These are phyloP conservation scores for Thelonectria rubi DNA, from an alignment of 2,329 filamentous ascomycete species.

Conservation along the genomic window DNA sequence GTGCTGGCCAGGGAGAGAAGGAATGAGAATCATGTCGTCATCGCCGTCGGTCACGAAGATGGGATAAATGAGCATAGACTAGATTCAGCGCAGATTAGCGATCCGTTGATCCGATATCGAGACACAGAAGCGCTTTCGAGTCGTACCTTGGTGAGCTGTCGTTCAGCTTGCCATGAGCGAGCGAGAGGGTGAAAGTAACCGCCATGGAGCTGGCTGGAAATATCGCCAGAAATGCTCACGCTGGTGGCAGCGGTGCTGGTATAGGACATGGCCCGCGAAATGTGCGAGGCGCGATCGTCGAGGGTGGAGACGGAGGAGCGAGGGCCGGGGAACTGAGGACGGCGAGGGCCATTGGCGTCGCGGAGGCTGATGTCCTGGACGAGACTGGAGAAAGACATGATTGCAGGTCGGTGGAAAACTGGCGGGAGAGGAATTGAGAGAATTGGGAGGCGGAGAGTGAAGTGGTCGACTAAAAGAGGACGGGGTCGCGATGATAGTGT, in stretches of 20 bases:
- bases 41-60: conserved; percentile 95
- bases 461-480: conserved; percentile 17
- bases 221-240: conserved; percentile 77
- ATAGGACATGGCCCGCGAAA: conserved; percentile 72
- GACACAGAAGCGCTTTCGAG: background rate
- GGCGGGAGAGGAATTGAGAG: conserved; percentile 7
- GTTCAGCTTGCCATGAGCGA: conserved; percentile 83
- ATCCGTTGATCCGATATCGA: background rate
- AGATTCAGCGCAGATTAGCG: conserved; percentile 29
- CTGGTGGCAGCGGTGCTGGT: conserved; percentile 73
- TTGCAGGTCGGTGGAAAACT: conserved; percentile 27
- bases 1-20: conserved; percentile 89
- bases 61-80: conserved; percentile 99
- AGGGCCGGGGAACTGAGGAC: conserved; percentile 51
- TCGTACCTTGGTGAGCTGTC: conserved; percentile 83
- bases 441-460: conserved; percentile 18
- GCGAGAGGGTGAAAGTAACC: conserved; percentile 84
- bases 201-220: conserved; percentile 83
- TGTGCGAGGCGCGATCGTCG: conserved; percentile 68
- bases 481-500: conserved; percentile 25
- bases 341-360: conserved; percentile 59
- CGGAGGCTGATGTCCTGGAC: conserved; percentile 71
- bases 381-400: conserved; percentile 74
- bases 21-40: conserved; percentile 89
- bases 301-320: conserved; percentile 63